Evolutionary conservation across 108 stramenopile genomes (phyloP).

Genomic region (Epipyxis sp.): DNA sequence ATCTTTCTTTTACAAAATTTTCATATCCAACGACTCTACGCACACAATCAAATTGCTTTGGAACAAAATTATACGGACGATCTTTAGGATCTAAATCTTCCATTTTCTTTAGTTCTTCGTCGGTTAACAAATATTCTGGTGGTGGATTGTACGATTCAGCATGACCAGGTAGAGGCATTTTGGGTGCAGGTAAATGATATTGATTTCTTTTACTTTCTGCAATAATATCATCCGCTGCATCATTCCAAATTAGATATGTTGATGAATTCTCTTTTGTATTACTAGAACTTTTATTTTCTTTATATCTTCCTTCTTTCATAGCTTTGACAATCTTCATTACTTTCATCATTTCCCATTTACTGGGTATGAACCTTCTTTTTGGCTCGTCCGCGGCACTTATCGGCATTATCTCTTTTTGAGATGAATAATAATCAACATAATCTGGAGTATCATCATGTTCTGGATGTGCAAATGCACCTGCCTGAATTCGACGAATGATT

Average conservation of each 20-base stretch:
- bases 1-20: conserved; percentile 84
- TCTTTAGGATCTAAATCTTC: conserved; percentile 77
- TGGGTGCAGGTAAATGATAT: conserved; percentile 93
- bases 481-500: conserved; percentile 81
- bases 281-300: conserved; percentile 61
- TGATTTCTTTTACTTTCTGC: conserved; percentile 76
- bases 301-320: conserved; percentile 77
- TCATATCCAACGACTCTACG: conserved; percentile 88
- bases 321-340: conserved; percentile 66
- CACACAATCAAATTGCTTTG: conserved; percentile 77
- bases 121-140: conserved; percentile 86
- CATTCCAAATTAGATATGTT: conserved; percentile 82
- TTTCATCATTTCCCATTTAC: conserved; percentile 64
- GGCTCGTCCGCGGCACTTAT: conserved; percentile 73
- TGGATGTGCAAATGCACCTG: conserved; percentile 91
- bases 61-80: conserved; percentile 84
- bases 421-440: conserved; percentile 84
- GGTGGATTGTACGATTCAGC: conserved; percentile 95
- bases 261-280: conserved; percentile 57
- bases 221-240: conserved; percentile 85
- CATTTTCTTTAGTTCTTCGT: conserved; percentile 88
- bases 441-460: conserved; percentile 87
- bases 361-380: conserved; percentile 60
- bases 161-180: conserved; percentile 89
- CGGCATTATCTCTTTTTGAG: conserved; percentile 74